Evolutionary conservation across 164 flowering plant species (phyloP).

Genomic region (Umbilicus rupestris): DNA sequence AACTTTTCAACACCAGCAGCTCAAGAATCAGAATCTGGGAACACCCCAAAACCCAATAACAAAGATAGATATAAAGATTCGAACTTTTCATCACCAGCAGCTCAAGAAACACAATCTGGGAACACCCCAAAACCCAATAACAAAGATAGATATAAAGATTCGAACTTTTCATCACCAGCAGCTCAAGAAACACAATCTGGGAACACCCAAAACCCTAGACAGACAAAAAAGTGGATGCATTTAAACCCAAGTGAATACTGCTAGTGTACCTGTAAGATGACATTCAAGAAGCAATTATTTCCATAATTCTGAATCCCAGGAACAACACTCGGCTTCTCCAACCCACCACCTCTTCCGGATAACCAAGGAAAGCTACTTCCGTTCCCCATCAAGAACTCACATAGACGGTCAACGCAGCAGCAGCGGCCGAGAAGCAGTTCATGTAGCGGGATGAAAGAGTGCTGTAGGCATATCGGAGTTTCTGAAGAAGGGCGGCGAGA

Average conservation of each 20-base stretch:
- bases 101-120: not conserved
- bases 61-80: too few relatives aligned
- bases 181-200: not conserved
- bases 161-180: slow-evolving; percentile 1
- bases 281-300: slow-evolving; percentile 88
- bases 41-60: too few relatives aligned
- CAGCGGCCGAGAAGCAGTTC: slow-evolving; percentile 34
- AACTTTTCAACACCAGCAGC: too few relatives aligned
- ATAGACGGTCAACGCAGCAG: slow-evolving; percentile 42
- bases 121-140: not conserved
- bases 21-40: too few relatives aligned
- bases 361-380: slow-evolving; percentile 19
- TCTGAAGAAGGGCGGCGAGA: slow-evolving; percentile 7
- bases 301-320: slow-evolving; percentile 87
- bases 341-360: slow-evolving; percentile 11
- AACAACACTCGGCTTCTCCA: slow-evolving; percentile 23
- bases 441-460: slow-evolving; percentile 14
- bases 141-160: too few relatives aligned
- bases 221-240: not conserved
- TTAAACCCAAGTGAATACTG: not conserved
- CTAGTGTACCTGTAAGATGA: slow-evolving; percentile 64
- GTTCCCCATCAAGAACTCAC: slow-evolving; percentile 22
- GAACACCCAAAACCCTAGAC: not conserved
- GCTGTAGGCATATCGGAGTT: slow-evolving; percentile 22
- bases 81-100: not conserved